Evolutionary conservation across 2,329 filamentous ascomycete species (phyloP), one percentile per base, ranked within the genome.

Genomic region (Westerdykella aurantiaca): DNA sequence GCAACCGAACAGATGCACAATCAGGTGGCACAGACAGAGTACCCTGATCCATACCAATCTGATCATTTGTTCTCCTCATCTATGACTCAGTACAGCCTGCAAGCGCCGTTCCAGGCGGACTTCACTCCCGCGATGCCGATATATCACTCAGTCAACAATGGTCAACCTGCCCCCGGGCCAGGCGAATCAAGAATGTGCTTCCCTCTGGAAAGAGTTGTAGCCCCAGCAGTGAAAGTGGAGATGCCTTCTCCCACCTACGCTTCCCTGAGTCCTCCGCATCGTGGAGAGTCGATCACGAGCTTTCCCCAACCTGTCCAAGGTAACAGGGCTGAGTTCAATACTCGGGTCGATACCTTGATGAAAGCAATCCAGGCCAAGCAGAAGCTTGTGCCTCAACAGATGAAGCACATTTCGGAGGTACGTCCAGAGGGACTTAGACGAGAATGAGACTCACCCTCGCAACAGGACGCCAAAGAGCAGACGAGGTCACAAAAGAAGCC

Each of bases 331-430:
- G 76, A 79, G 47, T 91, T 90, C 63, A 77, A 80, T n/a, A 95
- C 89, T 0, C 81, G 88, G 46, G 82, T 96, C 31, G 90, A 96
- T 63, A 83, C 82, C 34, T 71, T 97, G 34, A 95, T 96, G 88
- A 88, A 85, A 67, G 81, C 85, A 0, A 91, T 96, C 37, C 89
- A 95, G 64, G 72, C 79, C 37, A 86, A 85, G 58, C 68, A 75
- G 16, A 70, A 74, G 12, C 64, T 65, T 14, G 60, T 70, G 7
- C 55, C 61, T 31, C 57, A 43, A 9, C 3, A 35, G 25, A 29
- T 7, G 10, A 4, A 29, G 7, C 25, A 29, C 7, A 4, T 12
- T 29, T 29, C 25, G 25, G 25, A 29, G 25, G 25, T 29, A 53
- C 53, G 49, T 41, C 51, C 64, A 47, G 33, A 29, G 25, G 25